Evolutionary conservation across 1,139 yeast species (phyloP).

Genomic region (Diutina rugosa): DNA sequence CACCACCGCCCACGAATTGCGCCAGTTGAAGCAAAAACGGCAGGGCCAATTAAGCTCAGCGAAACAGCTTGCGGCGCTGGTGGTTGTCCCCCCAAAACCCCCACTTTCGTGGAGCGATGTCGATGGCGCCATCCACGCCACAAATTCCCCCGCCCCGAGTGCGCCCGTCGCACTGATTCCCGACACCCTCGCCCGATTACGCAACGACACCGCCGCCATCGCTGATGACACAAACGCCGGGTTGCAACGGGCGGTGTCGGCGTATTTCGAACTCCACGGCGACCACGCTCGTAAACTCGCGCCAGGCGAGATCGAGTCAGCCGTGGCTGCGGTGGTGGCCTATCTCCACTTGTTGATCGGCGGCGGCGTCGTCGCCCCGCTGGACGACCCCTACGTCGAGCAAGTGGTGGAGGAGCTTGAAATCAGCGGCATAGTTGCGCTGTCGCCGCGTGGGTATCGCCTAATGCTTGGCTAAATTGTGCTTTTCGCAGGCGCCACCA

Average conservation of each 20-base stretch:
- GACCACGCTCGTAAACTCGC: not conserved
- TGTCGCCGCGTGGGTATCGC: not conserved
- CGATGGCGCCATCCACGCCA: conserved; percentile 1
- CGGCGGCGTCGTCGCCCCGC: not conserved
- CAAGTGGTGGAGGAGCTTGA: not conserved
- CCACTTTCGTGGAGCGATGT: not conserved
- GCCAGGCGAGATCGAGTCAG: not conserved
- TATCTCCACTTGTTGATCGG: not conserved
- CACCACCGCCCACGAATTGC: not conserved
- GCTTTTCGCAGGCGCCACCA: not conserved
- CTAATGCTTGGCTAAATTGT: not conserved
- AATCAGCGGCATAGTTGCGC: not conserved
- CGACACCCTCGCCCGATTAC: not conserved
- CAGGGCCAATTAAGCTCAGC: not conserved
- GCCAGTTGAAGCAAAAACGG: not conserved
- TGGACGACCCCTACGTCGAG: not conserved
- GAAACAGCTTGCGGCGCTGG: not conserved
- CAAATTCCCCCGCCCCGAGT: not conserved
- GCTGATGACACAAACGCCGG: not conserved
- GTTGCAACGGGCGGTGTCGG: not conserved
- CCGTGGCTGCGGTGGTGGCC: not conserved
- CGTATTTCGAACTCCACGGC: not conserved
- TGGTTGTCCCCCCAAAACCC: not conserved
- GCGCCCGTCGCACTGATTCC: not conserved
- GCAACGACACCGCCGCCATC: not conserved